Evolutionary conservation across 495 filamentous ascomycete species (phyloP).

Genomic region (Parathielavia hyrcaniae): DNA sequence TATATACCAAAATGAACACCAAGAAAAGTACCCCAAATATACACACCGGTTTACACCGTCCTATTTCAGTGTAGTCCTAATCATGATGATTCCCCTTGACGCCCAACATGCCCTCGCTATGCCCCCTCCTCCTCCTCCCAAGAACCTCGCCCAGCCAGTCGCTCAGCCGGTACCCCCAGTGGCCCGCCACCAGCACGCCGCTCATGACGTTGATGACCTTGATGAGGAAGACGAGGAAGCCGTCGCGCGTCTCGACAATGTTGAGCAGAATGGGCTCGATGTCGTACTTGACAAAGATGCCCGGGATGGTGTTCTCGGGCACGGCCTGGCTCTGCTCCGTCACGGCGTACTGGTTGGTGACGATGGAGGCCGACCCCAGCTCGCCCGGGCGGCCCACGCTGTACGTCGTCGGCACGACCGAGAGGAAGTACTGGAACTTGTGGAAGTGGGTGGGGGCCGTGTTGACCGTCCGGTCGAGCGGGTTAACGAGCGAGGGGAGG

Average conservation of each 20-base stretch:
- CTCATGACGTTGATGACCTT: slow-evolving; percentile 60
- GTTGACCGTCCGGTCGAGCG: slow-evolving; percentile 85
- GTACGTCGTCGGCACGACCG: slow-evolving; percentile 93
- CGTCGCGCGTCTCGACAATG: slow-evolving; percentile 72
- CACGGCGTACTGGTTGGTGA: slow-evolving; percentile 97
- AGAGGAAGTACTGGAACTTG: slow-evolving; percentile 98
- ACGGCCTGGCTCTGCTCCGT: slow-evolving; percentile 71
- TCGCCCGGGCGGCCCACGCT: slow-evolving; percentile 46
- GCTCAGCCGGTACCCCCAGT: slow-evolving; percentile 53
- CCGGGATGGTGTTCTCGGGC: slow-evolving; percentile 66
- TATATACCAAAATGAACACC: not conserved
- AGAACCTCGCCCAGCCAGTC: slow-evolving; percentile 48
- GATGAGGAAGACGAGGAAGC: slow-evolving; percentile 67
- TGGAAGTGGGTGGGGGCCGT: slow-evolving; percentile 69
- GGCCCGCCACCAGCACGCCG: slow-evolving; percentile 55
- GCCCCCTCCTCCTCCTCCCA: slow-evolving; percentile 43
- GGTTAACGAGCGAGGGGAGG: slow-evolving; percentile 89
- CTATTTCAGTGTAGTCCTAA: not conserved
- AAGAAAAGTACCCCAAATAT: no score
- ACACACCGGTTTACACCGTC: not conserved
- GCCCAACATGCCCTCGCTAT: slow-evolving; percentile 55
- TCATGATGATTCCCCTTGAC: slow-evolving; percentile 13
- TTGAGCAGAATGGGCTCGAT: slow-evolving; percentile 91
- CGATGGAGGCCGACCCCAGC: slow-evolving; percentile 49
- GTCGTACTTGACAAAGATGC: slow-evolving; percentile 98